phyloP scores from a whole-genome alignment of 345 rosid species.

The Lepidium didymum region DNA sequence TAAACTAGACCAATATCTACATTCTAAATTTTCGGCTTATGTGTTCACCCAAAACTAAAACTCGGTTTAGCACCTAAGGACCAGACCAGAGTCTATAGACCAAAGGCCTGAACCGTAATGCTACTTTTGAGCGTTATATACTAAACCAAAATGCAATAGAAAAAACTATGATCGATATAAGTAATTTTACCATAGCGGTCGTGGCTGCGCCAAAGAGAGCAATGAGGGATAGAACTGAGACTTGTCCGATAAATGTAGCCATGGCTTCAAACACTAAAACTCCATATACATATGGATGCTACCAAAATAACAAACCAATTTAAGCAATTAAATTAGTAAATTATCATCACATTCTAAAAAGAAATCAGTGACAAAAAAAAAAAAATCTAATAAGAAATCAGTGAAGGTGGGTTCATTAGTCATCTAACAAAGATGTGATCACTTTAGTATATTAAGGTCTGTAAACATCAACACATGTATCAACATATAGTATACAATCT shows the following conservation, averaged over 20 bases:
- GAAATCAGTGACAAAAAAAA: too few relatives aligned
- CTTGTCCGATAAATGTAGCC: slow-evolving; percentile 85
- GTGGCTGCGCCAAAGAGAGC: slow-evolving; percentile 85
- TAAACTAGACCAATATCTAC: not conserved
- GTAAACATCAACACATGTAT: not conserved
- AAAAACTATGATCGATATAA: not conserved
- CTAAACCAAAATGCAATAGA: not conserved
- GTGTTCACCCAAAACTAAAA: not conserved
- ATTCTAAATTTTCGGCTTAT: too few relatives aligned
- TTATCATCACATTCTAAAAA: not conserved
- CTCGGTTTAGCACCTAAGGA: not conserved
- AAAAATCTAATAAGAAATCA: too few relatives aligned
- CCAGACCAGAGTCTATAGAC: not conserved
- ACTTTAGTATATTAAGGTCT: not conserved
- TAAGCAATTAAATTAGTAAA: not conserved
- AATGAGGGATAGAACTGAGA: slow-evolving; percentile 71
- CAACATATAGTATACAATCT: not conserved
- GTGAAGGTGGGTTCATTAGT: not conserved
- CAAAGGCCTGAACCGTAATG: not conserved
- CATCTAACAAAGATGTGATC: not conserved
- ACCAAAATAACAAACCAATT: slow-evolving; percentile 8
- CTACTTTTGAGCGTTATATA: not conserved
- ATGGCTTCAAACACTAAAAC: slow-evolving; percentile 78
- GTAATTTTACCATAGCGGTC: slow-evolving; percentile 67
- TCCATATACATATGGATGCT: slow-evolving; percentile 77